Conservation (phyloP, 768 basidiomycete species). For the Trametopsis cervina region DNA sequence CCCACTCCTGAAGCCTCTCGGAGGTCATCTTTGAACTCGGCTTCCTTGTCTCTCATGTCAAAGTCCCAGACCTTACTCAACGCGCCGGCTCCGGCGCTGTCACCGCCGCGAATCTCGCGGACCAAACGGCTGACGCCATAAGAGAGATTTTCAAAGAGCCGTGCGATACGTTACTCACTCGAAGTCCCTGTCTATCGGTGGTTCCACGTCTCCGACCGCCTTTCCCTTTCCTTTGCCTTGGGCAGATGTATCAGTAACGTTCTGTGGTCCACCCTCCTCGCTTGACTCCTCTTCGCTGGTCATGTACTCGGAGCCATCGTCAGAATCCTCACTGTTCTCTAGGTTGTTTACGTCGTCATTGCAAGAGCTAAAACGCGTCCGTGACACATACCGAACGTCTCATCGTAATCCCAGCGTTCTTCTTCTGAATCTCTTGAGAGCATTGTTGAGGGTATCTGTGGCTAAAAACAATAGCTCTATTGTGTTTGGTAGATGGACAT, state of each 20-base stretch:
- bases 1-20: slow-evolving; percentile 72
- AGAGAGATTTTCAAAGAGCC: background rate
- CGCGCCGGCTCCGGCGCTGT: slow-evolving; percentile 32
- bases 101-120: slow-evolving; percentile 49
- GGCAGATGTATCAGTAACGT: too few relatives aligned
- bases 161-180: slow-evolving; percentile 27
- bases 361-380: background rate
- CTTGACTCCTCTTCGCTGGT: background rate
- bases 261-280: slow-evolving; percentile 3
- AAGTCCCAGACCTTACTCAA: slow-evolving; percentile 71
- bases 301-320: slow-evolving; percentile 1
- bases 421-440: background rate
- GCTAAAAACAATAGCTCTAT: background rate
- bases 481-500: too few relatives aligned
- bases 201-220: slow-evolving; percentile 2
- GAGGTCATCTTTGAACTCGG: slow-evolving; percentile 67
- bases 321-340: background rate
- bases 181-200: slow-evolving; percentile 11
- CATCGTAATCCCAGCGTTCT: background rate
- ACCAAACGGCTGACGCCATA: slow-evolving; percentile 50
- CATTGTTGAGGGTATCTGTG: background rate
- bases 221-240: slow-evolving; percentile 9
- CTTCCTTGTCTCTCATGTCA: slow-evolving; percentile 57
- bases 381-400: background rate
- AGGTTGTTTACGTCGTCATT: background rate